A percentile compares a stretch with the other conserved stretches of the same genome.
These are phyloP conservation scores for Chloromonas sp. DNA, from an alignment of 163 green algal species.

Conservation along the genomic window DNA sequence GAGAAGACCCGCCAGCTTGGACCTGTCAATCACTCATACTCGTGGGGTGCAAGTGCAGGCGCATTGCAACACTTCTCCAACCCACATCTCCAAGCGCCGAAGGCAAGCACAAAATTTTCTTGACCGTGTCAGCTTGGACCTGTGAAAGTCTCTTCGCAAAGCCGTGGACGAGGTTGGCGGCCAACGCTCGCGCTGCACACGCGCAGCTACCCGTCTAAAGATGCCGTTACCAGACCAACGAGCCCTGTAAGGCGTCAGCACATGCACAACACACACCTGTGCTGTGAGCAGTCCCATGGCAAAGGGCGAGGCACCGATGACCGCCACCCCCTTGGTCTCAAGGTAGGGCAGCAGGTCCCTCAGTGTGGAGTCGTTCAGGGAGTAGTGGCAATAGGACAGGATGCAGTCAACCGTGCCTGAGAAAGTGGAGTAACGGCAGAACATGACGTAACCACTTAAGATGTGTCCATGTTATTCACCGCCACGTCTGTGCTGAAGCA, in stretches of 20 bases:
- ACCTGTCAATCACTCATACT: no score
- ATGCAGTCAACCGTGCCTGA: conserved; percentile 74
- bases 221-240: background rate
- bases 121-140: no score
- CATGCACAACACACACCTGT: conserved; percentile 23
- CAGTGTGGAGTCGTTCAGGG: conserved; percentile 75
- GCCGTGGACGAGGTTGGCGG: no score
- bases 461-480: background rate
- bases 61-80: no score
- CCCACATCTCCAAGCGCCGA: no score
- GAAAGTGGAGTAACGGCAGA: background rate
- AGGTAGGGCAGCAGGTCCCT: conserved; percentile 35
- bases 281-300: conserved; percentile 89
- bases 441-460: background rate
- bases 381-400: conserved; percentile 93
- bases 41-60: no score
- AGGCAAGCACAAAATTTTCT: no score
- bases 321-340: conserved; percentile 41
- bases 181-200: background rate
- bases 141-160: no score
- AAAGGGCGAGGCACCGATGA: conserved; percentile 84
- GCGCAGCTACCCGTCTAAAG: background rate
- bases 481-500: background rate
- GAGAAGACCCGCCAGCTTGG: no score
- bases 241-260: background rate